Conservation (phyloP, 768 basidiomycete genomes). For the Podaxis carcinomalis region DNA sequence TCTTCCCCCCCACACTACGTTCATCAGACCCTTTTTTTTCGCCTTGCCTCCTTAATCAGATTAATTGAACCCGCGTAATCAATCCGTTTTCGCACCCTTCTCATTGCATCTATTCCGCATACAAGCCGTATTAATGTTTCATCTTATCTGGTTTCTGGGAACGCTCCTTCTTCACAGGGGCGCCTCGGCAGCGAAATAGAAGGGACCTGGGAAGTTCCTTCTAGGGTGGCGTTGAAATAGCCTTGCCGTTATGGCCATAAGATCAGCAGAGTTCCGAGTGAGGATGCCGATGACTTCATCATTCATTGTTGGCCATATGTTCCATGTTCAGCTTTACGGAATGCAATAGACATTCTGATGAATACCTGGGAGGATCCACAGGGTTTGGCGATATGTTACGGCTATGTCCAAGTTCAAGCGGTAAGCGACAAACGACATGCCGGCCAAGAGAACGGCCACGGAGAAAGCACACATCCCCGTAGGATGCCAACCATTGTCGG, state of each 20-base stretch:
- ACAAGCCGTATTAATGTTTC: not conserved
- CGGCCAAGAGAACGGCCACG: not conserved
- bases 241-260: not conserved
- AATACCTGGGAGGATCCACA: not conserved
- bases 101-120: not conserved
- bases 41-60: not conserved
- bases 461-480: not conserved
- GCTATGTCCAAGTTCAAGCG: not conserved
- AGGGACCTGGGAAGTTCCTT: not conserved
- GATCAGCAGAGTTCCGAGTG: not conserved
- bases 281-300: not conserved
- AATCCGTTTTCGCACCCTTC: not conserved
- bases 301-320: not conserved
- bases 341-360: not conserved
- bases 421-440: not conserved
- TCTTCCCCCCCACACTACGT: not conserved
- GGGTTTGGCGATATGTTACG: not conserved
- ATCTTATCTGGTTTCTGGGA: not conserved
- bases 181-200: not conserved
- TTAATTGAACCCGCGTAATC: not conserved
- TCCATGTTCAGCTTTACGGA: not conserved
- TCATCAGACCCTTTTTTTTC: not conserved
- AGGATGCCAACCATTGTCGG: not conserved
- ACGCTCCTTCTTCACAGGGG: not conserved
- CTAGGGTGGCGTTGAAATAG: not conserved